phyloP scores from a whole-genome alignment of 1,284 basidiomycete genomes.

The Veloboletus limbatus region DNA sequence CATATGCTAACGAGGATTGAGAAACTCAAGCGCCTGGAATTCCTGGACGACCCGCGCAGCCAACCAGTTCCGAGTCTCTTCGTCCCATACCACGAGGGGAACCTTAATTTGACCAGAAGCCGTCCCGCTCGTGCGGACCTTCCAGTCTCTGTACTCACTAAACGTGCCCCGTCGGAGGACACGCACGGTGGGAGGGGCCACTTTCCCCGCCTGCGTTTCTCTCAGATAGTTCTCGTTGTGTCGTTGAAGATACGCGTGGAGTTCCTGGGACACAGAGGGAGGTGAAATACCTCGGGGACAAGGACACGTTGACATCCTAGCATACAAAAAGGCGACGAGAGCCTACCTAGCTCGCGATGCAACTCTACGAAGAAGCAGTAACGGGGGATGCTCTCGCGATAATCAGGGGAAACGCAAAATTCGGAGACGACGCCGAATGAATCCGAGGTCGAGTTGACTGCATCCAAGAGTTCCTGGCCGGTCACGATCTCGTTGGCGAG shows the following conservation, averaged over 20 bases:
- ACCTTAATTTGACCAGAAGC: conserved; percentile 21
- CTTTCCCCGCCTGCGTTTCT: conserved; percentile 12
- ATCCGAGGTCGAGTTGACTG: conserved; percentile 14
- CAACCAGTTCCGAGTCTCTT: conserved; percentile 12
- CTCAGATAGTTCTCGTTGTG: conserved; percentile 19
- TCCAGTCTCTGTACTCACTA: conserved; percentile 20
- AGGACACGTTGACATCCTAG: too few relatives aligned
- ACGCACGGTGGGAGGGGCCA: conserved; percentile 8
- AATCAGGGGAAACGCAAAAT: conserved; percentile 17
- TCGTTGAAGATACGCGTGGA: conserved; percentile 11
- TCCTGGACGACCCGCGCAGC: conserved; percentile 12
- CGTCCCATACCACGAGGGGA: conserved; percentile 17
- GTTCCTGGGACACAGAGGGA: neutral
- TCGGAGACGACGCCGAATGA: conserved; percentile 20
- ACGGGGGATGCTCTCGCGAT: conserved; percentile 15
- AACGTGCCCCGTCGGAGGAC: conserved; percentile 22
- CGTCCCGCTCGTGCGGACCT: conserved; percentile 10
- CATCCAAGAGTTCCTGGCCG: conserved; percentile 16
- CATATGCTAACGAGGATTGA: too few relatives aligned
- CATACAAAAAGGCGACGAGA: neutral
- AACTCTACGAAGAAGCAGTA: conserved; percentile 24
- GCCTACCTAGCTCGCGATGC: conserved; percentile 8
- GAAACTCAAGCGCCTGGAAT: conserved; percentile 7
- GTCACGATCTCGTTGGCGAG: conserved; percentile 23
- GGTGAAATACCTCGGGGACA: conserved; percentile 3